Evolutionary conservation across 805 yeast species (phyloP), one percentile per base, ranked within the genome.

Genomic region (Candida dajiaensis): DNA sequence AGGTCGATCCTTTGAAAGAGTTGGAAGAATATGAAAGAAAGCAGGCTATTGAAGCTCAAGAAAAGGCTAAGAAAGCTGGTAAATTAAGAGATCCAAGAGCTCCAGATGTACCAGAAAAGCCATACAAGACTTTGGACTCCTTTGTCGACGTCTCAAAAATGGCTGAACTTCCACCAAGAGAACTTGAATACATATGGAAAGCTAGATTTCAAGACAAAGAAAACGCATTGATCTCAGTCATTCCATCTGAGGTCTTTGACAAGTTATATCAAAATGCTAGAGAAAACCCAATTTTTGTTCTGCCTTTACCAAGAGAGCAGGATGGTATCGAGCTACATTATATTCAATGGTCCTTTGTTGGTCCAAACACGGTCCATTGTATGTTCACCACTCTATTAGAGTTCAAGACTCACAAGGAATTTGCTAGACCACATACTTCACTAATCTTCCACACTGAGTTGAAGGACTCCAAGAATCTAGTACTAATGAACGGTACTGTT

Each of bases 371-470:
- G 2, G 73, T 87, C 1, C 97, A 94, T 67, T 88, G 95, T 61
- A 76, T 94, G 76, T 72, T 94, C 56, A 94, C 99, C 2, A 81
- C 97, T 0, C 74, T 94, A 52, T 90, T 94, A 2, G 98, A 94
- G 66, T 94, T 80, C 67, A 89, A 92, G 64, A 74, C 89, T 25
- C 97, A 92, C 61, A 80, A 78, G 46, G 97, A 92, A 61, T 94
- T 74, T 65, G 96, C 99, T 10, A 83, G 88, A 61, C 98, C 99
- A 1, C 98, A 94, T 65, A 89, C 97, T 0, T 87, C 96, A 0
- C 71, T 94, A 51, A 79, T 81, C 65, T 85, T 92, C 72, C 97
- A 92, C 68, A 79, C 83, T 39, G 97, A 94, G 46, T 67, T 92
- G 43, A 69, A 68, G 6, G 65, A 72, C 0, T 72, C 74, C 15